phyloP scores from a whole-genome alignment of 2,329 filamentous ascomycete genomes.

The Aphanocladium album region DNA sequence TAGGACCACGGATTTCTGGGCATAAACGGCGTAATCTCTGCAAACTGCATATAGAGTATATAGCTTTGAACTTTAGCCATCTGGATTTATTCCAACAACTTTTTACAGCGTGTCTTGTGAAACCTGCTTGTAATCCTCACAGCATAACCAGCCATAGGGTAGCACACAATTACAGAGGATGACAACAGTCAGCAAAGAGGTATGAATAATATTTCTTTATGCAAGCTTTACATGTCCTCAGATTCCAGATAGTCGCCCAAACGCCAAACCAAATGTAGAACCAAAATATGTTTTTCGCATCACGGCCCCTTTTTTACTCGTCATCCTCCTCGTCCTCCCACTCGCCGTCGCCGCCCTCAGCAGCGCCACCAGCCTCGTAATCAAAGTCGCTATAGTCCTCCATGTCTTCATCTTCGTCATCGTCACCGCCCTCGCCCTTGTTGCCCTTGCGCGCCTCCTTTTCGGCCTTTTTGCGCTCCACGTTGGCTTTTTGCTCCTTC shows the following conservation, averaged over 20 bases:
- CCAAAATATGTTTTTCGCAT: slow-evolving; percentile 23
- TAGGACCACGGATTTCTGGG: not conserved
- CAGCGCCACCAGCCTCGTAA: slow-evolving; percentile 46
- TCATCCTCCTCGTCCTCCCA: slow-evolving; percentile 50
- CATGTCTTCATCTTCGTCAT: slow-evolving; percentile 34
- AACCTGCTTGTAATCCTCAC: not conserved
- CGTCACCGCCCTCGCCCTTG: slow-evolving; percentile 28
- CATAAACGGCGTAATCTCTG: not conserved
- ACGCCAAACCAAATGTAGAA: slow-evolving; percentile 12
- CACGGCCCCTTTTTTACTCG: slow-evolving; percentile 30
- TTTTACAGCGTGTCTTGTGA: not conserved
- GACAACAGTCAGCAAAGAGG: not conserved
- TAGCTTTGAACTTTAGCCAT: not conserved
- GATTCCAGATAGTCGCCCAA: slow-evolving; percentile 7
- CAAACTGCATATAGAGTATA: not conserved
- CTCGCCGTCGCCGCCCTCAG: slow-evolving; percentile 44
- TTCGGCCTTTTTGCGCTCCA: slow-evolving; percentile 70
- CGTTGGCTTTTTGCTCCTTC: slow-evolving; percentile 81
- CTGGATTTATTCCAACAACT: not conserved
- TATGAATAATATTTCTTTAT: not conserved
- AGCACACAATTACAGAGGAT: not conserved
- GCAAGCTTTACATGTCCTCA: not conserved
- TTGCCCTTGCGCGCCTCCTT: slow-evolving; percentile 37
- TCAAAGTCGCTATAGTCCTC: slow-evolving; percentile 42
- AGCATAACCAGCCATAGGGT: not conserved